phyloP scores from a whole-genome alignment of 257 asterid species.

The Solanum boliviense region DNA sequence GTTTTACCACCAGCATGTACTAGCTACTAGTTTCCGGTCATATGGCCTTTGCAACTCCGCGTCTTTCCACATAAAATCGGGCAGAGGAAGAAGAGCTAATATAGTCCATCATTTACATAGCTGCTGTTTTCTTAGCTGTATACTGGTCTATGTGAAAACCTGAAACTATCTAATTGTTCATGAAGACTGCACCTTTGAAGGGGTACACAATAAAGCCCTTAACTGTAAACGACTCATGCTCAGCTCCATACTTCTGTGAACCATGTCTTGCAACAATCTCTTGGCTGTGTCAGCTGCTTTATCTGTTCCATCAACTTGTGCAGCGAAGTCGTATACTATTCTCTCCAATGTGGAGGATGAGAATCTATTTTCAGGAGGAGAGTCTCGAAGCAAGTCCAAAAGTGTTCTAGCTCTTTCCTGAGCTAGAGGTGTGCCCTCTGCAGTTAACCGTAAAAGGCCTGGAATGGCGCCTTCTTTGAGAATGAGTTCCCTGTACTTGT shows the following conservation, averaged over 20 bases:
- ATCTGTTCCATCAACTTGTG: constrained; percentile 54
- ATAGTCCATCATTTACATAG: background rate
- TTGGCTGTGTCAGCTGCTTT: constrained; percentile 76
- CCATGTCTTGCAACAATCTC: constrained; percentile 62
- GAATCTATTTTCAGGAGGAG: constrained; percentile 38
- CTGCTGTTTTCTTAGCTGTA: background rate
- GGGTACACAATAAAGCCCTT: constrained; percentile 23
- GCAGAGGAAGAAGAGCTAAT: background rate
- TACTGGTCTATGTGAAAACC: background rate
- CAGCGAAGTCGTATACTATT: constrained; percentile 63
- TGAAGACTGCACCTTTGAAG: constrained; percentile 14
- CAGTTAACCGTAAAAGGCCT: constrained; percentile 72
- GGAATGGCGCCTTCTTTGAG: constrained; percentile 86
- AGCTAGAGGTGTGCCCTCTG: constrained; percentile 68
- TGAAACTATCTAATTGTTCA: background rate
- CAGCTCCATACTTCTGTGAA: constrained; percentile 57
- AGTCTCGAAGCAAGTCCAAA: constrained; percentile 61
- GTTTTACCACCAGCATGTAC: constrained; percentile 5
- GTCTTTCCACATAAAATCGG: background rate
- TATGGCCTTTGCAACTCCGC: background rate
- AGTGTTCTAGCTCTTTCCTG: constrained; percentile 64
- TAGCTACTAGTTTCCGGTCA: background rate
- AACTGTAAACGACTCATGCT: constrained; percentile 24
- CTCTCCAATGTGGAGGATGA: constrained; percentile 60
- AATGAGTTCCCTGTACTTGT: constrained; percentile 65